A percentile compares a stretch with the other conserved stretches of the same genome.
Conservation (phyloP, 2,329 filamentous ascomycete genomes). For the Fusarium luffae region DNA sequence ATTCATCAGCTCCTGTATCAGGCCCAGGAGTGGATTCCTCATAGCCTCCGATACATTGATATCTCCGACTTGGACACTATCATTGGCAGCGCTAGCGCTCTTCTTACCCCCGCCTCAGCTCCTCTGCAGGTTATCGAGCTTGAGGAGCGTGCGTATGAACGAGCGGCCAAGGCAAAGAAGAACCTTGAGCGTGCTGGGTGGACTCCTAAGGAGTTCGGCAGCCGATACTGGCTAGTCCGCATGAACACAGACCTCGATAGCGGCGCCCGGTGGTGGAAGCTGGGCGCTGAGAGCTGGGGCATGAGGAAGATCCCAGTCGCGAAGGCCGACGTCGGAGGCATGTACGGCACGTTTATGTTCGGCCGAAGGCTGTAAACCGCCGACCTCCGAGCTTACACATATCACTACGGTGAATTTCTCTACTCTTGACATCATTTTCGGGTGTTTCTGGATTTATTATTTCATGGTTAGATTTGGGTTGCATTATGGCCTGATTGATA, state of each 20-base stretch:
- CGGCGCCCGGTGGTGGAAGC: slow-evolving; percentile 78
- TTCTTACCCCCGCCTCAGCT: slow-evolving; percentile 69
- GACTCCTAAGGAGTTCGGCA: slow-evolving; percentile 76
- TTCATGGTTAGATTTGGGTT: slow-evolving; percentile 25
- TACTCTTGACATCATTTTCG: slow-evolving; percentile 38
- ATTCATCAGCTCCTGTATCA: slow-evolving; percentile 73
- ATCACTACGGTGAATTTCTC: slow-evolving; percentile 38
- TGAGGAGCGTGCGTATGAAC: slow-evolving; percentile 72
- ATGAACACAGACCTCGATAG: slow-evolving; percentile 54
- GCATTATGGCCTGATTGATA: slow-evolving; percentile 44
- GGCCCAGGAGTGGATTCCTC: slow-evolving; percentile 58
- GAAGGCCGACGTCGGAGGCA: slow-evolving; percentile 89
- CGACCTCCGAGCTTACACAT: slow-evolving; percentile 49
- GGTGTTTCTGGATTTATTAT: slow-evolving; percentile 22
- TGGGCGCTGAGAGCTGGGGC: slow-evolving; percentile 86
- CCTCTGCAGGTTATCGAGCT: slow-evolving; percentile 83
- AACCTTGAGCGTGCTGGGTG: slow-evolving; percentile 73
- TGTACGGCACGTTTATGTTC: slow-evolving; percentile 82
- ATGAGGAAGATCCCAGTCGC: slow-evolving; percentile 94
- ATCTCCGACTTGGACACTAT: slow-evolving; percentile 72
- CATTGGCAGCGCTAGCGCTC: slow-evolving; percentile 66
- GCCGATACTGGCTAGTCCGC: slow-evolving; percentile 74
- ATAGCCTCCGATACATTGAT: slow-evolving; percentile 79
- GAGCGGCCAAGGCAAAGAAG: slow-evolving; percentile 70
- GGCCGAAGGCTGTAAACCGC: slow-evolving; percentile 64